Percentiles rank a stretch among this genome's conserved stretches.
These are phyloP conservation scores for Arthrinium puccinioides DNA, from an alignment of 2,329 filamentous ascomycete genomes.

Conservation along the genomic window DNA sequence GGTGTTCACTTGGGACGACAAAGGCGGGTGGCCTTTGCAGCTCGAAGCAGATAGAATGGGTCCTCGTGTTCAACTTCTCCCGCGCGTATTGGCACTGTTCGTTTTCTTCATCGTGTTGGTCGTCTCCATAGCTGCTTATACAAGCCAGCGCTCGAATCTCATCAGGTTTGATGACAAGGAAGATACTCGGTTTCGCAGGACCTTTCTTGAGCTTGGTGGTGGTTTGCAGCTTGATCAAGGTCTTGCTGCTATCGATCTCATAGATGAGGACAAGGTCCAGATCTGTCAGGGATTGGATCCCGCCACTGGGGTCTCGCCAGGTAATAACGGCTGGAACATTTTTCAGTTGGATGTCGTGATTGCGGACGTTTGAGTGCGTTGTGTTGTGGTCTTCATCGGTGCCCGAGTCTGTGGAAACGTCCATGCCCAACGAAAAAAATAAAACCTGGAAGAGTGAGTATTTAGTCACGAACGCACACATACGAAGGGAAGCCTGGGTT, in stretches of 20 bases:
- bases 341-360: not conserved
- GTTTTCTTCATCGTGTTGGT: not conserved
- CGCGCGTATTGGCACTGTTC: not conserved
- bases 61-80: not conserved
- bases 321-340: conserved; percentile 1
- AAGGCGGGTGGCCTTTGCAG: not conserved
- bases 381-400: not conserved
- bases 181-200: conserved; percentile 2
- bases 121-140: not conserved
- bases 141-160: not conserved
- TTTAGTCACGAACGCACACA: not conserved
- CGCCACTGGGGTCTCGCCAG: conserved; percentile 1
- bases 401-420: conserved; percentile 5
- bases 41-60: not conserved
- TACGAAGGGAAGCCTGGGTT: not conserved
- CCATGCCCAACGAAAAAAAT: conserved; percentile 1
- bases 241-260: not conserved
- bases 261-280: conserved; percentile 1
- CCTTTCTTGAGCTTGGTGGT: conserved; percentile 3
- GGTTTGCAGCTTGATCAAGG: conserved; percentile 1
- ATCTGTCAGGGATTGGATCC: not conserved
- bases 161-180: not conserved
- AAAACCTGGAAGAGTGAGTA: not conserved
- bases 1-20: not conserved
- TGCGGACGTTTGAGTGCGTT: not conserved